Base-by-base conservation (phyloP, 495 filamentous ascomycete species). In the Aspergillus sclerotioniger region DNA sequence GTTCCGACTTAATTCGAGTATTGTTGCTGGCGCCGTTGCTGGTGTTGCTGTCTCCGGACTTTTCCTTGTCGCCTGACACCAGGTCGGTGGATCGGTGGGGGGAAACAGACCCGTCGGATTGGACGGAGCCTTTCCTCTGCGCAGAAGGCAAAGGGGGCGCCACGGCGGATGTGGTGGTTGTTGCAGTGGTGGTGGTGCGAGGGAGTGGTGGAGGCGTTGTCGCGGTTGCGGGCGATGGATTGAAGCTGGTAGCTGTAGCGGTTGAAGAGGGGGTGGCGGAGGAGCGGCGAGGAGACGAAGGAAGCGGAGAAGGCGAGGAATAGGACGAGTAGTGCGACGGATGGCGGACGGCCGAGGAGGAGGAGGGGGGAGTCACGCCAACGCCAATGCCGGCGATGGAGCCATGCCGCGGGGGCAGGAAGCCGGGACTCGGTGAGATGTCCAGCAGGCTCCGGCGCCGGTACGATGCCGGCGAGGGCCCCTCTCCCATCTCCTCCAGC, bases 381-480 rank as follows among this genome's bases (percentile, higher is more conserved):
- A 67, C 57, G 21, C 66, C 65, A 62, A 63, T 69, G 32, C 76
- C 70, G 55, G 75, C 67, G 57, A 78, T 71, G 56, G 75, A 76
- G 54, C 70, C 67, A 72, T 76, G 67, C 37, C 73, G 75, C 56
- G 69, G 66, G 53, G 71, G 57, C 19, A 67, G 54, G 43, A 60
- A 54, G n/a, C 63, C 68, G 16, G 70, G 54, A 58, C 56, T 56
- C 12, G 66, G 56, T 35, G 59, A 35, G 45, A 62, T 53, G 49
- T 70, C 67, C 21, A 67, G 51, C 57, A 69, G 54, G 44, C 65
- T 71, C 46, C 66, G 60, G 51, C 64, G 54, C 33, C 63, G 54
- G 62, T 69, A 78, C 4, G 81, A 74, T 16, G 81, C 21, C 28
- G 46, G 56, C 28, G 46, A 28, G 46, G 72, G 44, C 13, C 33